These are phyloP conservation scores for Russula earlei DNA, from an alignment of 768 basidiomycete species.

Conservation along the genomic window DNA sequence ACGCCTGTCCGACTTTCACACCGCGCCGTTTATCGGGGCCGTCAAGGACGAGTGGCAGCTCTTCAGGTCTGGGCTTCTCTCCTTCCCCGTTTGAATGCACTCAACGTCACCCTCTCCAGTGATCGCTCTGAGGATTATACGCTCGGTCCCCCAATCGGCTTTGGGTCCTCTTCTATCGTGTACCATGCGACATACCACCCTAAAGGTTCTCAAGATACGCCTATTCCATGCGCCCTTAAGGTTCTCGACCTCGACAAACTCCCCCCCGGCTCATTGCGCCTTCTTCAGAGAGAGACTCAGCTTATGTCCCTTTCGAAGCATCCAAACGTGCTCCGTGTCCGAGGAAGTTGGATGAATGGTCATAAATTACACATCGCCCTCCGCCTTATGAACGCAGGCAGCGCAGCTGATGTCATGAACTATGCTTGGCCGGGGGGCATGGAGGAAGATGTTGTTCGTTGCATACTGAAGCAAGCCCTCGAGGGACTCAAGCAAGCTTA, in stretches of 20 bases:
- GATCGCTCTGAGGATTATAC: conserved; percentile 65
- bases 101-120: conserved; percentile 26
- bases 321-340: conserved; percentile 86
- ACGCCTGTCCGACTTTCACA: not conserved
- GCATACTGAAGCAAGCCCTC: conserved; percentile 76
- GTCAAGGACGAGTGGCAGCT: conserved; percentile 79
- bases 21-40: conserved; percentile 54
- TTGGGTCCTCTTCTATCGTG: conserved; percentile 87
- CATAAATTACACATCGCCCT: conserved; percentile 80
- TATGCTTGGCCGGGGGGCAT: conserved; percentile 85
- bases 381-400: conserved; percentile 84
- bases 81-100: not conserved
- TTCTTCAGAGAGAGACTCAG: conserved; percentile 77
- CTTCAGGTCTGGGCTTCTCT: conserved; percentile 45
- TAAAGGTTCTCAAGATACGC: conserved; percentile 25
- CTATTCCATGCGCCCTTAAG: conserved; percentile 71
- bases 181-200: conserved; percentile 64
- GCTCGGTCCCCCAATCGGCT: conserved; percentile 72
- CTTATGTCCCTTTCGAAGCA: conserved; percentile 90
- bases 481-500: conserved; percentile 71
- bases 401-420: conserved; percentile 74
- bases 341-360: conserved; percentile 81
- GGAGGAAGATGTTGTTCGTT: conserved; percentile 82
- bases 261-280: conserved; percentile 56
- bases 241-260: conserved; percentile 81